Evolutionary conservation across 371 early-diverging fungal genomes (phyloP).

Genomic region (Actinomortierella wolfii): DNA sequence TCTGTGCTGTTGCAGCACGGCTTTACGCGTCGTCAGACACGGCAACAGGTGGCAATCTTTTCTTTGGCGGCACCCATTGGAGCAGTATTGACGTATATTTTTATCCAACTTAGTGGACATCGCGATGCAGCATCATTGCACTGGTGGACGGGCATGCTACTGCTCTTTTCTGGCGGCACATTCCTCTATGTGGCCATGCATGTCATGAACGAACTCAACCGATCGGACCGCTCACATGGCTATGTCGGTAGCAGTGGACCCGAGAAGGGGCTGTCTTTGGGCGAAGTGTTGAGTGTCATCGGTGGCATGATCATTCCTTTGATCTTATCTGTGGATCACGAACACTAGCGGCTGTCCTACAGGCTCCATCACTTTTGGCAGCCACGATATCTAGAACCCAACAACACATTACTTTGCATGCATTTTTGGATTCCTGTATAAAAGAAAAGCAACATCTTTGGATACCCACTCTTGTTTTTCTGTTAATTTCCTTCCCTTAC

Average conservation of each 20-base stretch:
- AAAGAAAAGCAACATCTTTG: too few species aligned
- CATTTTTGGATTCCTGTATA: too few species aligned
- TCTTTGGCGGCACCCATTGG: conserved; percentile 85
- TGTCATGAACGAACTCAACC: conserved; percentile 47
- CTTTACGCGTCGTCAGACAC: conserved; percentile 63
- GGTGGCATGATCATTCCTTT: conserved; percentile 44
- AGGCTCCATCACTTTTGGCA: background rate
- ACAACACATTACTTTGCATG: background rate
- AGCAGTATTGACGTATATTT: conserved; percentile 74
- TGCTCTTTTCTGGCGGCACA: conserved; percentile 87
- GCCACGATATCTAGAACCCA: background rate
- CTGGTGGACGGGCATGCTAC: conserved; percentile 83
- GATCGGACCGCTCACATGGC: conserved; percentile 22
- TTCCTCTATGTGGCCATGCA: conserved; percentile 92
- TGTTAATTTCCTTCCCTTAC: too few species aligned
- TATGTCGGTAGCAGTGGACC: conserved; percentile 32
- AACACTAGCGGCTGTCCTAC: conserved; percentile 18
- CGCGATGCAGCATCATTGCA: conserved; percentile 50
- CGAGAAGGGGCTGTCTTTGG: conserved; percentile 37
- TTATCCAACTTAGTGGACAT: conserved; percentile 49
- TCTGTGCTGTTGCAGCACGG: conserved; percentile 83
- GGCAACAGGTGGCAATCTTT: conserved; percentile 82
- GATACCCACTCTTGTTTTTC: too few species aligned
- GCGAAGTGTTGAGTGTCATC: conserved; percentile 36
- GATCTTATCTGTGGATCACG: conserved; percentile 41